Percentiles rank a stretch among this genome's conserved stretches.
These are phyloP conservation scores for Olyra latifolia DNA, from an alignment of 176 grass and related monocot genomes.

Conservation along the genomic window DNA sequence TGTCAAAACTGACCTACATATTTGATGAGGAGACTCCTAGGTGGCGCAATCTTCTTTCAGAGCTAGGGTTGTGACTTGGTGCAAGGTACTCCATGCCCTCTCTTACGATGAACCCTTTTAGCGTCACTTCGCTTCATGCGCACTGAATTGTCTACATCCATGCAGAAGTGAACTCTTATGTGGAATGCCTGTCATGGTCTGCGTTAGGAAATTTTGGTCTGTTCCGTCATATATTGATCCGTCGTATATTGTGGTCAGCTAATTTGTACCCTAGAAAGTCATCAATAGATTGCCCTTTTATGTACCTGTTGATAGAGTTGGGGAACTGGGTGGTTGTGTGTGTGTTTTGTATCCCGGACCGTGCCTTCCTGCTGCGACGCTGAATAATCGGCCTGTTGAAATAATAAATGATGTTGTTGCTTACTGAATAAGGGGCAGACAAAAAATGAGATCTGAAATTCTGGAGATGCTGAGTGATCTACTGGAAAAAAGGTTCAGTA, in stretches of 20 bases:
- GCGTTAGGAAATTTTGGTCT: slow-evolving; percentile 1
- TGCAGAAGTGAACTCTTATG: slow-evolving; percentile 13
- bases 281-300: background rate
- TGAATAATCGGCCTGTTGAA: slow-evolving; percentile 22
- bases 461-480: too few species aligned
- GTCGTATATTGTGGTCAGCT: background rate
- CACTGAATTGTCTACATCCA: slow-evolving; percentile 5
- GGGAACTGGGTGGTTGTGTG: background rate
- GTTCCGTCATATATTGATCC: background rate
- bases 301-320: slow-evolving; percentile 12
- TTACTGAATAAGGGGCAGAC: too few species aligned
- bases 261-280: slow-evolving; percentile 5
- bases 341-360: background rate
- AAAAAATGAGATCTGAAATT: too few species aligned
- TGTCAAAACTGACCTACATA: slow-evolving; percentile 90
- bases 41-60: slow-evolving; percentile 71
- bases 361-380: background rate
- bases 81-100: background rate
- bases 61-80: slow-evolving; percentile 66
- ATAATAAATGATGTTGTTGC: slow-evolving; percentile 1
- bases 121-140: background rate
- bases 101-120: background rate
- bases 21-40: slow-evolving; percentile 95
- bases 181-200: background rate
- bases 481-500: too few species aligned